A percentile compares a stretch with the other conserved stretches of the same genome.
phyloP scores from a whole-genome alignment of 768 basidiomycete genomes.

The Lactarius evosmus region DNA sequence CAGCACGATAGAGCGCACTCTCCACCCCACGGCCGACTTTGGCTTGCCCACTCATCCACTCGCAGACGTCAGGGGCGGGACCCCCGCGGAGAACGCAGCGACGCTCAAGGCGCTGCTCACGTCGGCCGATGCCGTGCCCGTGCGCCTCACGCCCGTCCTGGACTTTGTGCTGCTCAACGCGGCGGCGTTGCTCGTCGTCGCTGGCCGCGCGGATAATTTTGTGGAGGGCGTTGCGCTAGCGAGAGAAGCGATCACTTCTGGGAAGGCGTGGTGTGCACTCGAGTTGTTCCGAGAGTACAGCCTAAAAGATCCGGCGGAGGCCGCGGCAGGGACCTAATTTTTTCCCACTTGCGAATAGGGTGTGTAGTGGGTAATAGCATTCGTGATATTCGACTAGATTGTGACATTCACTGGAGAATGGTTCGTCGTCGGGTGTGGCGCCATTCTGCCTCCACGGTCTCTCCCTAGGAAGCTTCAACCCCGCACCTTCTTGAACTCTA shows the following conservation, averaged over 20 bases:
- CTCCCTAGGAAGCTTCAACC: no score
- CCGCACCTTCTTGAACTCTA: no score
- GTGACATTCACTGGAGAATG: no score
- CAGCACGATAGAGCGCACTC: slow-evolving; percentile 53
- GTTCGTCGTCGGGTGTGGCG: no score
- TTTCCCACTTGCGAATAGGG: neutral
- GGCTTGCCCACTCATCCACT: slow-evolving; percentile 74
- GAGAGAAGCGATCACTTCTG: slow-evolving; percentile 53
- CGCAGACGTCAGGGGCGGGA: slow-evolving; percentile 62
- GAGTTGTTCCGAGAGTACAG: slow-evolving; percentile 19
- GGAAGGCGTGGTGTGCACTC: slow-evolving; percentile 41
- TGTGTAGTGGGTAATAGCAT: no score
- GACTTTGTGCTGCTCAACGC: slow-evolving; percentile 92
- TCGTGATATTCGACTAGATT: no score
- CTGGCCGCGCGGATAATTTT: slow-evolving; percentile 68
- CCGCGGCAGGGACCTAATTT: neutral
- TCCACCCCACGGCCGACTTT: slow-evolving; percentile 67
- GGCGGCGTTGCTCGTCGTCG: slow-evolving; percentile 81
- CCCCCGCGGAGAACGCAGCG: slow-evolving; percentile 76
- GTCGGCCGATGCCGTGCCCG: slow-evolving; percentile 54
- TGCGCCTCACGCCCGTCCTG: slow-evolving; percentile 56
- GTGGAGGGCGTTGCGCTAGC: slow-evolving; percentile 71
- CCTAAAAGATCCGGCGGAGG: slow-evolving; percentile 11
- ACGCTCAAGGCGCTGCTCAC: slow-evolving; percentile 65
- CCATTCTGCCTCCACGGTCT: no score